Evolutionary conservation across 2,329 filamentous ascomycete genomes (phyloP), one percentile per base, ranked within the genome.

Genomic region (Xylariaceae sp.): DNA sequence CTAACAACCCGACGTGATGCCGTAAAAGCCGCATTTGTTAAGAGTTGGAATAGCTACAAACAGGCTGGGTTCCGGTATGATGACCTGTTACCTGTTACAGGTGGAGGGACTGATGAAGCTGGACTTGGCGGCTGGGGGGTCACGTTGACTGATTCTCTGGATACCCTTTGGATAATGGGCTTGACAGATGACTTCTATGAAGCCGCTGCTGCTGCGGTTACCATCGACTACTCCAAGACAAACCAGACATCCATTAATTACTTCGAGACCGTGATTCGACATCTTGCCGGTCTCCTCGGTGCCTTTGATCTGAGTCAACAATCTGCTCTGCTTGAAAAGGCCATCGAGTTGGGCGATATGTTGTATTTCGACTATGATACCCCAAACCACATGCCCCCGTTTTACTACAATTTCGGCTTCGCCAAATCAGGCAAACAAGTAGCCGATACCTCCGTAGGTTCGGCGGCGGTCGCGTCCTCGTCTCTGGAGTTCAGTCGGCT

Each of bases 401-500:
- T 56, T 67, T 85, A 56, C 80, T 76, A 51, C 74, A 83, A 67
- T 61, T 88, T 58, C 38, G 48, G 59, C 3, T 54, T 66, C 6
- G 68, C 68, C n/a, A 63, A 63, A 37, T 39, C 54, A 3, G 68
- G 68, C 0, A 43, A 47, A 2, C 66, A 67, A 33, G 40, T 55
- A 3, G 64, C 67, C 2, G 67, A 64, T 4, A 59, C 56, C 14
- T 59, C 61, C 47, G 68, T 69, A 33, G 61, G 65, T 2, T 64
- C 66, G 3, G 67, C 69, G 0, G 59, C 63, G 1, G 62, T 67
- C 2, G 83, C 83, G 12, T 86, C 83, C 4, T 70, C 88, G 36
- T 80, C 76, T 4, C 64, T 89, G 51, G 85, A 90, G 58, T 87
- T 89, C 60, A 87, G 82, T 4, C 73, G 84, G 6, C 66, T 89